phyloP scores from a whole-genome alignment of 345 rosid genomes.

The Eucalyptus microcorys region DNA sequence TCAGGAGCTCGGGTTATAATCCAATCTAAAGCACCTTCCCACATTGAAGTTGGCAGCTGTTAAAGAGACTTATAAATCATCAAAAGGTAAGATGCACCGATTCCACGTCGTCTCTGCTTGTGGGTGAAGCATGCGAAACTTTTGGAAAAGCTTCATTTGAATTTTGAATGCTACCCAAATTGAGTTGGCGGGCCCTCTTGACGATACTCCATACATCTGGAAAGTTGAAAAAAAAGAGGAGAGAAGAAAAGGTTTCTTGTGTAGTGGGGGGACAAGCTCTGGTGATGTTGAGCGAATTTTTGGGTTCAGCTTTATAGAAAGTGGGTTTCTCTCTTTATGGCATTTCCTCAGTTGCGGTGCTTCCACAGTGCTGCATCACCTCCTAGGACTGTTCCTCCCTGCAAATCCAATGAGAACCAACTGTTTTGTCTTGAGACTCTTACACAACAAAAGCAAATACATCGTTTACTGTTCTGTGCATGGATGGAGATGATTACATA shows the following conservation, averaged over 20 bases:
- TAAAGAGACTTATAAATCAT: not conserved
- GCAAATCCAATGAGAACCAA: not conserved
- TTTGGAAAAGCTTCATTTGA: not conserved
- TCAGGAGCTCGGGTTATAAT: conserved; percentile 98
- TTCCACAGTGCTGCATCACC: not conserved
- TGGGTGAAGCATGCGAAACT: not conserved
- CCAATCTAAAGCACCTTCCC: conserved; percentile 48
- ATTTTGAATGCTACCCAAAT: not conserved
- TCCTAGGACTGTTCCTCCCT: not conserved
- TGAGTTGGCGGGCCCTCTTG: not conserved
- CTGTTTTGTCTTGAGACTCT: not conserved
- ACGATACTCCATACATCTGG: not conserved
- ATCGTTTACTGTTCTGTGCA: not conserved
- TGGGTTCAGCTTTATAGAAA: not conserved
- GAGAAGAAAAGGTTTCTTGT: not conserved
- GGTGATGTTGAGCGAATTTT: not conserved
- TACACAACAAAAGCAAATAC: not conserved
- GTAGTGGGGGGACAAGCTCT: not conserved
- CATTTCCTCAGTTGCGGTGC: not conserved
- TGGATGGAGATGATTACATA: not conserved
- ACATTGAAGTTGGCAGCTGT: conserved; percentile 13
- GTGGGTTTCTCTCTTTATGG: not conserved
- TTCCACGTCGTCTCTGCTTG: not conserved
- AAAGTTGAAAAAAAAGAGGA: not conserved
- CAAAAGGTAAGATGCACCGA: not conserved